Evolutionary conservation across 2,329 filamentous ascomycete species (phyloP).

Genomic region (Thelonectria blattea): DNA sequence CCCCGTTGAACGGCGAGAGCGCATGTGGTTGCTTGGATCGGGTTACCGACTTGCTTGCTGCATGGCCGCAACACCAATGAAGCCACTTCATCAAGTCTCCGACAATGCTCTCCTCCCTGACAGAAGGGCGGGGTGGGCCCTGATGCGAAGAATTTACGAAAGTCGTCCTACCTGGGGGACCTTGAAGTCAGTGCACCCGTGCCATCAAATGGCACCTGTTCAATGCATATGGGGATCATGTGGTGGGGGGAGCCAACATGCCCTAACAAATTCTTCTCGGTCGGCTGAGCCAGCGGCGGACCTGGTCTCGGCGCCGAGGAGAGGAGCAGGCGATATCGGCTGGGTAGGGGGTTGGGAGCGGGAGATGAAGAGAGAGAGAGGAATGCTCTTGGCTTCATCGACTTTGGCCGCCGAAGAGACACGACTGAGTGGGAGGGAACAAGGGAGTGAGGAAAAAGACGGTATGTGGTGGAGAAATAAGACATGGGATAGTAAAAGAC

Average conservation of each 20-base stretch:
- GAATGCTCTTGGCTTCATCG: too few species aligned
- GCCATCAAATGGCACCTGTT: slow-evolving; percentile 1
- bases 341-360: slow-evolving; percentile 2
- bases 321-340: slow-evolving; percentile 25
- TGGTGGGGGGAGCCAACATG: slow-evolving; percentile 11
- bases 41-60: slow-evolving; percentile 7
- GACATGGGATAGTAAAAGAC: not conserved
- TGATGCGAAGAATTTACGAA: slow-evolving; percentile 6
- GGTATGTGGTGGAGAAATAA: not conserved
- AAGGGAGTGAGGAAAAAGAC: not conserved
- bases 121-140: slow-evolving; percentile 1
- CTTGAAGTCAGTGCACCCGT: not conserved
- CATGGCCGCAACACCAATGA: slow-evolving; percentile 7
- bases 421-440: not conserved
- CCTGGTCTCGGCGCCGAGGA: slow-evolving; percentile 15
- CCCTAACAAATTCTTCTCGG: slow-evolving; percentile 30
- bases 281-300: slow-evolving; percentile 32
- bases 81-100: slow-evolving; percentile 9
- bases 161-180: slow-evolving; percentile 15
- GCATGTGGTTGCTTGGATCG: slow-evolving; percentile 11
- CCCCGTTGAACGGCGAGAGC: slow-evolving; percentile 1
- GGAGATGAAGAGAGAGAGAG: slow-evolving; percentile 3
- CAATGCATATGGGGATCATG: slow-evolving; percentile 4
- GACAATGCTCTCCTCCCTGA: not conserved
- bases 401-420: not conserved